phyloP scores from a whole-genome alignment of 768 basidiomycete genomes.

The Leccinum disarticulatum region DNA sequence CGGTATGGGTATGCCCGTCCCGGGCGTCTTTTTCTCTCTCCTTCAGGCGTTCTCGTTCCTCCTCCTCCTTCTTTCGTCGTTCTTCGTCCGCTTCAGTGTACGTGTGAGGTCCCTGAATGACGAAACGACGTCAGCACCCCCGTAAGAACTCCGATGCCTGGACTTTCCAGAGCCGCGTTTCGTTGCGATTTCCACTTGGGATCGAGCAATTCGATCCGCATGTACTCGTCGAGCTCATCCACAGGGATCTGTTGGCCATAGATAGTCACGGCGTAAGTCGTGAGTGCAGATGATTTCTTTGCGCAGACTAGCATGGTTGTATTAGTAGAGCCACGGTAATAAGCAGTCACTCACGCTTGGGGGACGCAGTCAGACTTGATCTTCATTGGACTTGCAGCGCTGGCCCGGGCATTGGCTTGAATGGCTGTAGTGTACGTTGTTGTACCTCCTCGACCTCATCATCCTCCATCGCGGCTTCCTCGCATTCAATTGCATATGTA shows the following conservation, averaged over 20 bases:
- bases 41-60: conserved; percentile 74
- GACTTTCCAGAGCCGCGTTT: conserved; percentile 73
- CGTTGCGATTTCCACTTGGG: conserved; percentile 98
- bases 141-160: conserved; percentile 84
- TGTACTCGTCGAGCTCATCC: conserved; percentile 94
- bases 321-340: conserved; percentile 9
- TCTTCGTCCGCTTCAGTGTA: conserved; percentile 92
- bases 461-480: conserved; percentile 72
- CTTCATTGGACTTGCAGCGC: conserved; percentile 81
- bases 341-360: conserved; percentile 66
- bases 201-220: conserved; percentile 96
- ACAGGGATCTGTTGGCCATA: conserved; percentile 94
- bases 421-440: conserved; percentile 63
- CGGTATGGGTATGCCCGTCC: conserved; percentile 86
- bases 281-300: conserved; percentile 63
- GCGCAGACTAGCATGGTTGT: conserved; percentile 51
- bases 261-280: conserved; percentile 71
- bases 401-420: conserved; percentile 67
- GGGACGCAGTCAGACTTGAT: conserved; percentile 93
- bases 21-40: conserved; percentile 96
- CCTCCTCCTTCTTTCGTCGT: conserved; percentile 78
- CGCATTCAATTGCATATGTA: conserved; percentile 37
- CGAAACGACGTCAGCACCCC: conserved; percentile 90
- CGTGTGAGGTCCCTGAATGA: conserved; percentile 91
- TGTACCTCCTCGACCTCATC: conserved; percentile 73